phyloP scores from a whole-genome alignment of 805 yeast species.

The Yarrowia sp. region DNA sequence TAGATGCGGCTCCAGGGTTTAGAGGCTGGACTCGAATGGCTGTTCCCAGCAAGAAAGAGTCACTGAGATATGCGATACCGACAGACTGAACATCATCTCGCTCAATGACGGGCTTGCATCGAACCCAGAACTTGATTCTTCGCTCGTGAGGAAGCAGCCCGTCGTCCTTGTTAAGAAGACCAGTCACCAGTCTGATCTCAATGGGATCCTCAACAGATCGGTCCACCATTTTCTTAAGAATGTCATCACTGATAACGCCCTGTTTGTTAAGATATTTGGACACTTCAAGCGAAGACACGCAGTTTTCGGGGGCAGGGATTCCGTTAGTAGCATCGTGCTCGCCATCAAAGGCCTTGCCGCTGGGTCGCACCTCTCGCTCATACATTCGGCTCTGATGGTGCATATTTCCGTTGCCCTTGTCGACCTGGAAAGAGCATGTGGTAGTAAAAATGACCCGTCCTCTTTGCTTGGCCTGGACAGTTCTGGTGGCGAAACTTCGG shows the following conservation, averaged over 20 bases:
- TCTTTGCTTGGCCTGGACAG: conserved; percentile 62
- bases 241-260: conserved; percentile 41
- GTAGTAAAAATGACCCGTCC: conserved; percentile 60
- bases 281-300: conserved; percentile 22
- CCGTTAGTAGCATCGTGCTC: conserved; percentile 32
- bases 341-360: conserved; percentile 28
- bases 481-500: conserved; percentile 58
- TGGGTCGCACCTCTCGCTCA: background rate
- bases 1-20: conserved; percentile 39
- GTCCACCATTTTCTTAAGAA: conserved; percentile 44
- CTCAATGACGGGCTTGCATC: conserved; percentile 39
- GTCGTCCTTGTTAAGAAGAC: conserved; percentile 29
- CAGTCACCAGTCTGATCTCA: conserved; percentile 39
- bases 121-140: conserved; percentile 39
- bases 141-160: conserved; percentile 37
- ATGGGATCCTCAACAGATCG: conserved; percentile 43
- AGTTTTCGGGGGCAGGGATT: conserved; percentile 33
- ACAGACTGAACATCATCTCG: conserved; percentile 39
- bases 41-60: conserved; percentile 41
- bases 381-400: conserved; percentile 36
- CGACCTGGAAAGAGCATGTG: conserved; percentile 55
- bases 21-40: conserved; percentile 36
- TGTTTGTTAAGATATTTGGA: conserved; percentile 31
- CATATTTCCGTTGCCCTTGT: conserved; percentile 37
- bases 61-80: conserved; percentile 41